Base-by-base conservation (phyloP, 192 early-diverging fungal species). In the Coemansia biformis region DNA sequence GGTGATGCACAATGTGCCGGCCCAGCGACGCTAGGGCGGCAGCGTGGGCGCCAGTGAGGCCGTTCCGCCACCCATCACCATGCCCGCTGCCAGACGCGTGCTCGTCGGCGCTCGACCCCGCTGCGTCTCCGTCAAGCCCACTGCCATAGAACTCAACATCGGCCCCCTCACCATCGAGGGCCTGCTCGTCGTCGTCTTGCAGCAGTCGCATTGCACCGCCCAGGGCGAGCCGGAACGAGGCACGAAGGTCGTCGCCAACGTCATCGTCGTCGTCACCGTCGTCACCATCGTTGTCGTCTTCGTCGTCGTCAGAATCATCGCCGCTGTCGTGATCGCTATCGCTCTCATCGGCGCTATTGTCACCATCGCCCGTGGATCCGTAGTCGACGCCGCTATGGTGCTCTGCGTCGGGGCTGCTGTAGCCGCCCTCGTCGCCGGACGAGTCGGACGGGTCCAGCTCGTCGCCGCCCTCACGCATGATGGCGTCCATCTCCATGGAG, bases 91-190 rank as follows among this genome's bases (percentile, higher is more conserved):
- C 34, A 8, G 31, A n/a, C 2, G 23, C 34, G 29, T 41, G 51
- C 12, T 43, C 40, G 22, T 34, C 49, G 8, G 22, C 34, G 31
- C 59, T 66, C 2, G 37, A 38, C 24, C 64, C 66, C 3, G 65
- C 59, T 8, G 56, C 63, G n/a, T 63, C 65, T 42, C 78, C 77
- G 6, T 81, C 79, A 2, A 72, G 53, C 23, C 80, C 84, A 38
- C 78, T 78, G 17, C 79, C 80, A 12, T 79, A 82, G 0, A 75
- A 75, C 8, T 79, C 78, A 6, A 71, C 76, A 4, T 63, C 80
- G 9, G 77, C 81, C 26, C 77, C 63, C 12, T 79, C 78, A 10
- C 33, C 44, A 0, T 26, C 28, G 19, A 56, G 29, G 14, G 30
- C 54, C 13, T 23, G 43, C 21, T 41, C 54, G 14, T 41, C 30